A percentile compares a stretch with the other conserved stretches of the same genome.
Conservation (phyloP, 306 rosid genomes). For the Lupinus albus region DNA sequence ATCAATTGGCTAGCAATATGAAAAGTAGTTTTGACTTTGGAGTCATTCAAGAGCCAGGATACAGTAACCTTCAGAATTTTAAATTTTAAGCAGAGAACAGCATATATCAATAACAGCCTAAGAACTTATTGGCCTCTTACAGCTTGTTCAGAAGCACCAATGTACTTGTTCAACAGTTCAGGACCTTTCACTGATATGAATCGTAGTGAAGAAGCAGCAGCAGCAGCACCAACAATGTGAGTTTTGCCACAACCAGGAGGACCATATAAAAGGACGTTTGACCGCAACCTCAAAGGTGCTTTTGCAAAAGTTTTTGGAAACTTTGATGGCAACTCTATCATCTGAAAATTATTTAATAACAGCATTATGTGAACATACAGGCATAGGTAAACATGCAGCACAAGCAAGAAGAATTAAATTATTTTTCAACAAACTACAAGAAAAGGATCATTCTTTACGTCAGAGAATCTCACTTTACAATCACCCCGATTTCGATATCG, state of each 20-base stretch:
- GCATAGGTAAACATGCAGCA: conserved; percentile 31
- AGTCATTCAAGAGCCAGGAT: conserved; percentile 22
- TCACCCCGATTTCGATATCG: background rate
- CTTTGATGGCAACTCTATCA: conserved; percentile 92
- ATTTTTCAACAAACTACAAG: conserved; percentile 7
- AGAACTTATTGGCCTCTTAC: conserved; percentile 55
- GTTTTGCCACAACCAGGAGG: conserved; percentile 99
- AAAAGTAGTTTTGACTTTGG: conserved; percentile 22
- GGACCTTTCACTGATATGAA: conserved; percentile 96
- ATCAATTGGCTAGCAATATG: conserved; percentile 1
- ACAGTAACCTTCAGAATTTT: conserved; percentile 21
- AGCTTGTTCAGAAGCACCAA: conserved; percentile 99
- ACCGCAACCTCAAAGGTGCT: conserved; percentile 93
- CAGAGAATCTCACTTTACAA: conserved; percentile 17
- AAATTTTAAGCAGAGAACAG: conserved; percentile 20
- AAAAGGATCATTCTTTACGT: conserved; percentile 2
- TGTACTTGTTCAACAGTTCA: conserved; percentile 88
- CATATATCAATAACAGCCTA: conserved; percentile 26
- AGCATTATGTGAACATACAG: background rate
- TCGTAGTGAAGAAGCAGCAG: conserved; percentile 88
- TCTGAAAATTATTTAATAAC: conserved; percentile 54
- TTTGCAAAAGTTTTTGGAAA: conserved; percentile 81
- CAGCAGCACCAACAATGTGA: conserved; percentile 94
- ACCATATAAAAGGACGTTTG: conserved; percentile 89
- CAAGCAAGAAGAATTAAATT: conserved; percentile 32